phyloP scores from a whole-genome alignment of 257 asterid species.

The Fraxinus pennsylvanica region DNA sequence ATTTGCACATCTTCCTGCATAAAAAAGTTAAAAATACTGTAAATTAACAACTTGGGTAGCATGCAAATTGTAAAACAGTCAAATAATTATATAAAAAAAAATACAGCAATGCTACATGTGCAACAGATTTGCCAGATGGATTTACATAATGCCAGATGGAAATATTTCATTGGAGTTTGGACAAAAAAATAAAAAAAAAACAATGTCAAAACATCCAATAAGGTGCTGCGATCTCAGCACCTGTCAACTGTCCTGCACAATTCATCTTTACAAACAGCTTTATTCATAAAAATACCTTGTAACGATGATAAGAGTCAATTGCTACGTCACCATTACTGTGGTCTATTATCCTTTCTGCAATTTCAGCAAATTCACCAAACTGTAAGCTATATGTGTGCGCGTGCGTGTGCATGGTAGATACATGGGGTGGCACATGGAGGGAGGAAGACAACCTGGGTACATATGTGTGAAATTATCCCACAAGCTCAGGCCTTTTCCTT shows the following conservation, averaged over 20 bases:
- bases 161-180: too few species aligned
- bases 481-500: slow-evolving; percentile 41
- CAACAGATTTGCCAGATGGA: too few species aligned
- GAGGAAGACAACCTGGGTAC: slow-evolving; percentile 43
- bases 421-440: background rate
- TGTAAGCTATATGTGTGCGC: too few species aligned
- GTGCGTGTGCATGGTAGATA: background rate
- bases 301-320: slow-evolving; percentile 46
- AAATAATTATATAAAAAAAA: background rate
- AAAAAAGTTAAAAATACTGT: background rate
- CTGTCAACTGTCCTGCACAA: too few species aligned
- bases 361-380: background rate
- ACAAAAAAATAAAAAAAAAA: too few species aligned
- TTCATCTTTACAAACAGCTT: too few species aligned
- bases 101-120: background rate
- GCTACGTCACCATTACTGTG: slow-evolving; percentile 49
- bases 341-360: slow-evolving; percentile 48
- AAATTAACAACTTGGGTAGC: background rate
- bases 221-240: too few species aligned
- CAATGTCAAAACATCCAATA: too few species aligned
- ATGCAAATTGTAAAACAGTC: background rate
- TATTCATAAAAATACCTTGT: slow-evolving; percentile 36
- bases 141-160: too few species aligned
- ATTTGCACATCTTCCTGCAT: slow-evolving; percentile 48
- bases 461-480: slow-evolving; percentile 53